Conservation (phyloP, 768 basidiomycete species). For the Kwoniella dejecticola region DNA sequence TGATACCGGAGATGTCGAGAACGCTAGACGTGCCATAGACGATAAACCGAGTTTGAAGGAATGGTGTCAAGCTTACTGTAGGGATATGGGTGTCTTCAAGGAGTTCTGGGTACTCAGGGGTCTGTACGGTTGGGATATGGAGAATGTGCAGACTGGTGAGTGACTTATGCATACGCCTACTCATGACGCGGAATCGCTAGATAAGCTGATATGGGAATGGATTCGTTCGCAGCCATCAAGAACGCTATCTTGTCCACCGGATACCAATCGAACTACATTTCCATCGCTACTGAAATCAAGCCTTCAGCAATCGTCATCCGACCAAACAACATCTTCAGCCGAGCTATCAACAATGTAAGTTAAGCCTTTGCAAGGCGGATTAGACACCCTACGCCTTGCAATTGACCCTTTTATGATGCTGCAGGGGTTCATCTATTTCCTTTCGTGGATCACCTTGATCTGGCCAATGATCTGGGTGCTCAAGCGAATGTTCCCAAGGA, state of each 20-base stretch:
- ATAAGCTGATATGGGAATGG: neutral
- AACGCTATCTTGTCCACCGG: conserved; percentile 39
- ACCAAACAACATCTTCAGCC: conserved; percentile 64
- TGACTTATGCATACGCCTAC: neutral
- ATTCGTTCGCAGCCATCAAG: conserved; percentile 26
- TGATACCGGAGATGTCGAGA: conserved; percentile 1
- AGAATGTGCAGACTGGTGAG: conserved; percentile 54
- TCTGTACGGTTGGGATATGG: conserved; percentile 66
- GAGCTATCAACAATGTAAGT: conserved; percentile 34
- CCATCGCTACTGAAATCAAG: conserved; percentile 61
- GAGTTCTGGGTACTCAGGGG: conserved; percentile 75
- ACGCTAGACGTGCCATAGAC: conserved; percentile 50
- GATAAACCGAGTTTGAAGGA: conserved; percentile 65
- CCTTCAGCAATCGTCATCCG: conserved; percentile 65
- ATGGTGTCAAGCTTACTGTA: conserved; percentile 83
- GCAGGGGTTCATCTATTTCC: conserved; percentile 67
- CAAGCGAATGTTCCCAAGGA: conserved; percentile 55
- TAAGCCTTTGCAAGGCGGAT: too few relatives aligned
- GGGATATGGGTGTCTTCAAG: conserved; percentile 69
- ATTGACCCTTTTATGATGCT: conserved; percentile 58
- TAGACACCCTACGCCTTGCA: too few relatives aligned
- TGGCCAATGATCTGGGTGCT: conserved; percentile 82
- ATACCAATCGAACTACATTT: conserved; percentile 49
- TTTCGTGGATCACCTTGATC: conserved; percentile 69
- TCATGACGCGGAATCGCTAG: neutral